Percentiles rank a stretch among this genome's conserved stretches.
Evolutionary conservation across 2,329 filamentous ascomycete species (phyloP).

Genomic region (Claviceps paspali): DNA sequence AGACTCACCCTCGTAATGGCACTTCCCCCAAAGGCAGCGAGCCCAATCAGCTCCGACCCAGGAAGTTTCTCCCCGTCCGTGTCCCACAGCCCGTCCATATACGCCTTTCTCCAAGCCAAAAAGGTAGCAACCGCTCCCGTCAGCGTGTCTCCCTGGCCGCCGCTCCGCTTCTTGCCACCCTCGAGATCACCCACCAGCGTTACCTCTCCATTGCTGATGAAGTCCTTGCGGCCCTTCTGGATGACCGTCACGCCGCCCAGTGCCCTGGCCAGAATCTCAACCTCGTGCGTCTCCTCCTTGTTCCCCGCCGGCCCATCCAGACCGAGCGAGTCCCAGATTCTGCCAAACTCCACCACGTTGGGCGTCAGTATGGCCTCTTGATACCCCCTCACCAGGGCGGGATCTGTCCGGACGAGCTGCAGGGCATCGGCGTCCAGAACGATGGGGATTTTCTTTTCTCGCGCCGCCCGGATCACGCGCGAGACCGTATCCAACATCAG

Average conservation of each 20-base stretch:
- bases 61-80: slow-evolving; percentile 30
- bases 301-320: slow-evolving; percentile 34
- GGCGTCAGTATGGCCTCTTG: slow-evolving; percentile 77
- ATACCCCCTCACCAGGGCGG: slow-evolving; percentile 67
- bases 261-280: slow-evolving; percentile 54
- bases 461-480: slow-evolving; percentile 63
- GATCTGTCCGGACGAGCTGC: slow-evolving; percentile 58
- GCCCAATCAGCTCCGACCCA: slow-evolving; percentile 47
- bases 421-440: slow-evolving; percentile 89
- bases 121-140: slow-evolving; percentile 83
- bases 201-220: slow-evolving; percentile 62
- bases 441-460: slow-evolving; percentile 56
- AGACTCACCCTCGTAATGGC: slow-evolving; percentile 67
- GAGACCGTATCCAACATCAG: slow-evolving; percentile 81
- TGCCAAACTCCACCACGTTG: slow-evolving; percentile 83
- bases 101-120: slow-evolving; percentile 75
- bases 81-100: slow-evolving; percentile 69
- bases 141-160: slow-evolving; percentile 89
- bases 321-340: slow-evolving; percentile 61
- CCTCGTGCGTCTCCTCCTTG: slow-evolving; percentile 26
- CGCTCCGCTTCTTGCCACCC: slow-evolving; percentile 78
- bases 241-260: slow-evolving; percentile 82
- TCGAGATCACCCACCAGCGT: slow-evolving; percentile 64
- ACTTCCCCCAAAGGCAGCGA: slow-evolving; percentile 77
- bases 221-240: slow-evolving; percentile 73